Base-by-base conservation (phyloP, 139 green algal genomes). In the Haematococcus lacustris region DNA sequence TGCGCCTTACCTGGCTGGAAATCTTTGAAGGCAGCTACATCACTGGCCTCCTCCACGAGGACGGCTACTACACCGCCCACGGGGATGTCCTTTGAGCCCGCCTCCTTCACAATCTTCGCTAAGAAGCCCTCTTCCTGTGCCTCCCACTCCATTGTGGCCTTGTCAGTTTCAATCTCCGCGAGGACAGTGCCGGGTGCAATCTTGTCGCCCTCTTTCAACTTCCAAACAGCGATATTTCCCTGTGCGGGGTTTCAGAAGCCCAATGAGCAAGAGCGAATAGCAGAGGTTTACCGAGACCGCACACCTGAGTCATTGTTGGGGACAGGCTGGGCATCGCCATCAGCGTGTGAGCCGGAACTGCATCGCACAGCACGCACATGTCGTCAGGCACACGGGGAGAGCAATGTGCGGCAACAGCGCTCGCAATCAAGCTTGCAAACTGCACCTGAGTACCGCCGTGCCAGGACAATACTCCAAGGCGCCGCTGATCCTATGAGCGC, bases 111-210 rank as follows among this genome's bases (percentile, higher is more conserved):
- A 51, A 88, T 85, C 80, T 87, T 88, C 28, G 84, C 84, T 35
- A 93, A 73, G 37, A 79, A 87, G n/a, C 88, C 88, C 51, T 91
- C 88, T 53, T 93, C 88, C 73, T 88, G 76, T 9, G 79, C 77
- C 73, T 93, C 88, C 85, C 84, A 89, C 62, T 89, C 86, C 51
- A 93, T 85, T 0, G 82, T 91, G 9, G 90, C 90, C 83, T 98
- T 99, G 79, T 99, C 95, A 3, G 93, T 98, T 78, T 98, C 93
- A 28, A 98, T 79, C 68, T 97, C 90, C 3, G 90, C 91, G 2
- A 97, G 70, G 23, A 93, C 77, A 30, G 83, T 65, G 1, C 82
- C 86, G 6, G 86, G 74, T 2, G 68, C 41, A 1, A 89, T 38
- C n/a, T 61, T 21, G 28, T 88, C 86, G 25, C 86, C 81, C 63